Base-by-base conservation (phyloP, 1,284 basidiomycete genomes). In the Cryptococcus hybrid region DNA sequence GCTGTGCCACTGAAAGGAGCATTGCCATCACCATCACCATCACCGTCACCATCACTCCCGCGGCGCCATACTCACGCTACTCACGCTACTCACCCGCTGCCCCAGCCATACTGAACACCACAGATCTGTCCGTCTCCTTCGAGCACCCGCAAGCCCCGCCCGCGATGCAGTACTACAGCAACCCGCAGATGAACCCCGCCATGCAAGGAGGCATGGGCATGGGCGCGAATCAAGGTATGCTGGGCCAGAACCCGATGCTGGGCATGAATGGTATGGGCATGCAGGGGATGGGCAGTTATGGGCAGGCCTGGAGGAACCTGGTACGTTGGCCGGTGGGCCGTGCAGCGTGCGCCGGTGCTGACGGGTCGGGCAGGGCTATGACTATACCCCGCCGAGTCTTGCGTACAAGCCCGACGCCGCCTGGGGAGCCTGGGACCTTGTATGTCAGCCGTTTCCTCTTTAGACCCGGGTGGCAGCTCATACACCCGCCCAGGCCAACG, bases 361-460 rank as follows among this genome's bases (percentile, higher is more conserved):
- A 47, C 43, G 2, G 36, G 12, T 34, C 35, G 45, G 6, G 11
- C 47, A 73, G 70, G 70, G 68, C 18, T 71, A 70, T 51, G 67
- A 71, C 24, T 73, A 75, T 57, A 59, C 63, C n/a, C 57, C 69
- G 7, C 73, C 71, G 2, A 57, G 52, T 7, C 44, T 63, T 11
- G 59, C 52, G 2, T 75, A 73, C 52, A 66, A 61, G 36, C 64
- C 70, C 3, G 61, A 71, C 24, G 54, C 70, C 2, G 50, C 52
- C 24, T 73, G 71, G 73, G 60, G 64, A 2, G 63, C 69, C 11
- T 75, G 71, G 71, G 73, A 74, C 37, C 52, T 74, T 15, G 72
- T 70, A 36, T 57, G 69, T 63, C 9, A 5, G 12, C 40, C 38
- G 6, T 43, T 11, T 11, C 11, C 3, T 12, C 3, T 30, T 30